phyloP scores from a whole-genome alignment of 2,329 filamentous ascomycete genomes.

The Fusarium sp. region DNA sequence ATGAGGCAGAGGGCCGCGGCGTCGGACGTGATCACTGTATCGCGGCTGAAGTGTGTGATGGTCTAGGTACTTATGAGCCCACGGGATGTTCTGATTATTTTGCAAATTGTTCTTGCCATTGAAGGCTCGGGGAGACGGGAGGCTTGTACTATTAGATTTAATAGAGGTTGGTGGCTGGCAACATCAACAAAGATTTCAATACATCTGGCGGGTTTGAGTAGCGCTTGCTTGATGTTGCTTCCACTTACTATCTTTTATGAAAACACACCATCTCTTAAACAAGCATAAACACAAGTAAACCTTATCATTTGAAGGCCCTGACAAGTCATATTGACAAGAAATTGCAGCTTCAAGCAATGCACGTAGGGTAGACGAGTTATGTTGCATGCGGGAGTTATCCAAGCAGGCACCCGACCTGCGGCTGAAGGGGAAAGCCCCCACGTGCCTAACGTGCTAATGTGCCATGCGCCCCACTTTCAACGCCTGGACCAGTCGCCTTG shows the following conservation, averaged over 20 bases:
- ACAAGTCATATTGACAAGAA: background rate
- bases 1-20: conserved; percentile 19
- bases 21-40: background rate
- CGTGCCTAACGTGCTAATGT: conserved; percentile 34
- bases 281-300: background rate
- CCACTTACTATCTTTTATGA: background rate
- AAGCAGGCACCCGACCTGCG: conserved; percentile 18
- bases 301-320: background rate
- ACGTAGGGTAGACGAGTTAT: conserved; percentile 21
- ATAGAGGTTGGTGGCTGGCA: background rate
- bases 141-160: background rate
- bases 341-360: background rate
- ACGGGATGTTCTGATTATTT: conserved; percentile 22
- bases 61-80: conserved; percentile 4
- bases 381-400: background rate
- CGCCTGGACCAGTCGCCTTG: conserved; percentile 19
- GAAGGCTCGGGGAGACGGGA: background rate
- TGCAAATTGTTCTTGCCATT: conserved; percentile 23
- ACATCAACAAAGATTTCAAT: background rate
- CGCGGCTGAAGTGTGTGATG: background rate
- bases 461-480: conserved; percentile 16
- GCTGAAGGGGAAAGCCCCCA: conserved; percentile 38
- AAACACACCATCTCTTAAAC: background rate
- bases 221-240: background rate
- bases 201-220: background rate